Base-by-base conservation (phyloP, 2,329 filamentous ascomycete genomes). In the Helminthosporium solani region DNA sequence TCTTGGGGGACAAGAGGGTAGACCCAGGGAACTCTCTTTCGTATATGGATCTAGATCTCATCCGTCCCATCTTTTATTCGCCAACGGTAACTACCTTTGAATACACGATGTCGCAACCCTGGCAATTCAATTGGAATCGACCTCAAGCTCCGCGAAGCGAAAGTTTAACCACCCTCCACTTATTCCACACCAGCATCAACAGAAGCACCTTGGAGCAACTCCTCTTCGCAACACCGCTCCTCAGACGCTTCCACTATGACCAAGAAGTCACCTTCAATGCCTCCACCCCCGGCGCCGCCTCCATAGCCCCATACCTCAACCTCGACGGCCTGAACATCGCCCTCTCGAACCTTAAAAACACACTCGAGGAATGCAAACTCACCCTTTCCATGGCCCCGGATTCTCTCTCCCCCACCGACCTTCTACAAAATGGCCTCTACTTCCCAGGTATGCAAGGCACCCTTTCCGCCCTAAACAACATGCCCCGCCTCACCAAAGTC, bases 121-220 rank as follows among this genome's bases (percentile, higher is more conserved):
- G 57, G 56, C 47, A 53, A 16, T 51, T 61, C 15, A 35, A 43
- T 1, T 63, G 60, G 60, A 53, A 49, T 16, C 40, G 47, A 2
- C 33, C 56, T 4, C 38, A 25, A 30, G 18, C 56, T 2, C 59
- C 59, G 12, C 45, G 40, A 5, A 58, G 47, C 33, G 42, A 48
- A 7, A 56, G 28, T 11, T 31, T 63, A 33, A 60, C 53, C 0
- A 55, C 27, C 15, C 40, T 63, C 28, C 53, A 53, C 27, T 38
- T 61, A 2, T 63, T 63, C 38, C 49, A 58, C 18, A 61, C 54
- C 7, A 61, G 56, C 28, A 60, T 63, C 35, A 55, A 47, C 14
- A 45, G 56, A 41, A 39, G 41, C 9, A 60, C 55, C 1, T 25
- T 63, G n/a, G 49, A 47, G 8, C 46, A 56, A 39, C 46, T 63